Evolutionary conservation across 2,329 filamentous ascomycete genomes (phyloP), one percentile per base, ranked within the genome.

Genomic region (Microdochium nivale): DNA sequence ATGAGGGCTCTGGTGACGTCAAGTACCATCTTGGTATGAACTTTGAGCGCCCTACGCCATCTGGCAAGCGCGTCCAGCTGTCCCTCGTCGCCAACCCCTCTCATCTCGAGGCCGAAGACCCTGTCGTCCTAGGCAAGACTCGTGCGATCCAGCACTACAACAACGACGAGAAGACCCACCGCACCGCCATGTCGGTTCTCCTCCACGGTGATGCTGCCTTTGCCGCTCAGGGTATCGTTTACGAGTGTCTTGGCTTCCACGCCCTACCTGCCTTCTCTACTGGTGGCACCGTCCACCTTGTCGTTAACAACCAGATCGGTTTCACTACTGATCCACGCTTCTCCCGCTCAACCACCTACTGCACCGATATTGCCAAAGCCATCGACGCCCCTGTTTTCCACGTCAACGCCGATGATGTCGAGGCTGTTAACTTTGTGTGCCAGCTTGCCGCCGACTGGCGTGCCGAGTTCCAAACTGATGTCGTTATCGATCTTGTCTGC

Each of bases 21-120:
- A 99, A 99, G 75, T 99, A 99, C 76, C 94, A 99, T 76, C 78
- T 99, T 64, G 94, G 94, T 67, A 99, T 99, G 94, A 99, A 99
- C 79, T 99, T 99, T 61, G 94, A 99, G 77, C 90, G 94, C 57
- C 94, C 94, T 51, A 99, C 94, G 10, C 94, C 94, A 53, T 97
- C 92, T 44, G 94, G 94, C 63, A 97, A 97, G 82, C 94, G 94
- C 58, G 94, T 99, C n/a, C 94, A 99, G 76, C 84, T 99, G 51
- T 99, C 94, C 55, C 83, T 99, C 49, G 94, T 99, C 54, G 94
- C 94, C 74, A 99, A 99, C 72, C 94, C 94, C 37, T 99, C 94
- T 52, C 94, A 99, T 79, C 77, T 99, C 65, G 94, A 99, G 74
- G 94, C 94, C 49, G 94, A 99, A 72, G 94, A 99, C 68, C 94